Evolutionary conservation across 1,284 basidiomycete genomes (phyloP).

Genomic region (Moniliophthora roreri): DNA sequence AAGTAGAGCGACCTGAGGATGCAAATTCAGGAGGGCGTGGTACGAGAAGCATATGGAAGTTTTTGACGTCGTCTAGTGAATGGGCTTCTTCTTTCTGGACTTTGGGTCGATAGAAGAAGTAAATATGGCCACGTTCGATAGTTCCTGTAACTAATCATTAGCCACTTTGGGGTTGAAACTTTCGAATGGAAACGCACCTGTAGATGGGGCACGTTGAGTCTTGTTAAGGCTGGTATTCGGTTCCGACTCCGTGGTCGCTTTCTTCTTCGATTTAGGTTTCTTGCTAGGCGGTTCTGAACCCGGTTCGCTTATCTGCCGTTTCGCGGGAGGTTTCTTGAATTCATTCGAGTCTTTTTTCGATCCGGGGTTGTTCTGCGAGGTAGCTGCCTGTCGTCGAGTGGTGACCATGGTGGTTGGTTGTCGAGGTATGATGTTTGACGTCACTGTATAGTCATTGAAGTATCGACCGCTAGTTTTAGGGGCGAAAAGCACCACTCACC

Average conservation of each 20-base stretch:
- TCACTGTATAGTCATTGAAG: too few species aligned
- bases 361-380: not conserved
- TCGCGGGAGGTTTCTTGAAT: conserved; percentile 1
- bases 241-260: conserved; percentile 7
- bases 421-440: too few species aligned
- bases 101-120: conserved; percentile 69
- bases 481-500: too few species aligned
- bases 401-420: not conserved
- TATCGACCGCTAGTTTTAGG: too few species aligned
- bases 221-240: not conserved
- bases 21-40: conserved; percentile 49
- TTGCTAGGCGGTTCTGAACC: conserved; percentile 20
- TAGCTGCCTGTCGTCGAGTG: not conserved
- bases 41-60: conserved; percentile 63
- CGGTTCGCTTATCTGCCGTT: conserved; percentile 13
- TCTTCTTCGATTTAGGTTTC: conserved; percentile 22
- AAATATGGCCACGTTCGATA: conserved; percentile 61
- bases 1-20: conserved; percentile 15
- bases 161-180: too few species aligned
- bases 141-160: conserved; percentile 45
- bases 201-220: conserved; percentile 16
- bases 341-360: conserved; percentile 4
- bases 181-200: not conserved
- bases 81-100: conserved; percentile 56
- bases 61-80: conserved; percentile 59